Base-by-base conservation (phyloP, 805 yeast species). In the Teunomyces stri region DNA sequence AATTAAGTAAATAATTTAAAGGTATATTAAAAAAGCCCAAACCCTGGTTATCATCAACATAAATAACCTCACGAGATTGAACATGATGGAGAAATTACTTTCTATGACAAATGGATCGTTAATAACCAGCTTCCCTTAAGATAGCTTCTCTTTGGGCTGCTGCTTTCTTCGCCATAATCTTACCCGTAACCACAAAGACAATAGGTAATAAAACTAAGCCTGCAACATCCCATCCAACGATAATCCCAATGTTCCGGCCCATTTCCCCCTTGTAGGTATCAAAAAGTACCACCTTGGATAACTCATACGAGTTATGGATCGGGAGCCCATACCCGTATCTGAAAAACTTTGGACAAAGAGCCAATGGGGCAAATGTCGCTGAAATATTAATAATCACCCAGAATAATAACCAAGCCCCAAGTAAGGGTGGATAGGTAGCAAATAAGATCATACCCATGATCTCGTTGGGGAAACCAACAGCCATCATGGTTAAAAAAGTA, bases 391-490 rank as follows among this genome's bases (percentile, higher is more conserved):
- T 29, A 11, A 68, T 64, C 36, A 68, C 56, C 50, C 52, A 54
- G 47, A 61, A 53, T 37, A 68, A 58, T 47, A 67, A 58, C 65
- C 66, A 66, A 56, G 85, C 79, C 0, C 91, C 90, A 42, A 84
- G 53, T 45, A 76, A 55, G 25, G 89, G 89, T 0, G 94, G 92
- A 43, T 74, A 72, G 12, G 70, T 47, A 5, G 81, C 64, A 42
- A 84, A 67, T 6, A 78, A 60, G 5, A 85, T 28, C 62, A 81
- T 59, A 0, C 82, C 81, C 55, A 78, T 66, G 51, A 84, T 80
- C 64, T 87, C 94, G 58, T 83, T 85, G 27, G 85, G 82, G 38
- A 85, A 80, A 49, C 95, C 95, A 30, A 86, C 85, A 0, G 91
- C 88, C 51, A 81, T 68, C 88, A 87, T 82, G 5, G 88, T 78